Conservation (phyloP, 2,329 filamentous ascomycete genomes). For the Sarocladiaceae sp. region DNA sequence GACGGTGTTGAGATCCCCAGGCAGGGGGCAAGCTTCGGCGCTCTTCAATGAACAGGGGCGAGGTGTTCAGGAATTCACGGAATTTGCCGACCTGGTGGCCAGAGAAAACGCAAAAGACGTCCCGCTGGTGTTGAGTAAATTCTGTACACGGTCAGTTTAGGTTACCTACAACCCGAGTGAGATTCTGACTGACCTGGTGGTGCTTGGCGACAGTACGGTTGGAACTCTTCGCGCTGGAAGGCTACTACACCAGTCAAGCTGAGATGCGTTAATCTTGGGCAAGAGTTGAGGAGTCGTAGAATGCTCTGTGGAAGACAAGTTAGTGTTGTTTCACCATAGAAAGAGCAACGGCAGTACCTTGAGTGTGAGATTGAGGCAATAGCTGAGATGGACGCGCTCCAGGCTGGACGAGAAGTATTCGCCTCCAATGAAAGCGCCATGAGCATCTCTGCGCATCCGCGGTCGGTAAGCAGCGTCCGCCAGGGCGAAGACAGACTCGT, state of each 20-base stretch:
- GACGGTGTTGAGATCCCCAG: neutral
- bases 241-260: slow-evolving; percentile 91
- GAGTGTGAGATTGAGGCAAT: slow-evolving; percentile 81
- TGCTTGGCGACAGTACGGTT: slow-evolving; percentile 79
- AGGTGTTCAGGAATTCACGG: slow-evolving; percentile 69
- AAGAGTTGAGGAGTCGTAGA: slow-evolving; percentile 81
- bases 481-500: slow-evolving; percentile 80
- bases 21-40: slow-evolving; percentile 27
- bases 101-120: slow-evolving; percentile 97
- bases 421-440: slow-evolving; percentile 41
- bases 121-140: slow-evolving; percentile 91
- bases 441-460: slow-evolving; percentile 43
- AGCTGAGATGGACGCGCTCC: slow-evolving; percentile 93
- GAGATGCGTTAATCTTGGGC: slow-evolving; percentile 87
- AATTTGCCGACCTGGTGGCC: slow-evolving; percentile 76
- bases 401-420: slow-evolving; percentile 62
- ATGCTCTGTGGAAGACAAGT: slow-evolving; percentile 62
- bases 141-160: slow-evolving; percentile 47
- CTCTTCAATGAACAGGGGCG: slow-evolving; percentile 41
- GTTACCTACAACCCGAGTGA: neutral
- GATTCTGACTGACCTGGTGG: slow-evolving; percentile 56
- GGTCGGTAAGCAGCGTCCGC: slow-evolving; percentile 63
- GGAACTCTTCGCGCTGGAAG: slow-evolving; percentile 81
- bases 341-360: too few species aligned
- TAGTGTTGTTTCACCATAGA: too few species aligned